Percentiles rank a stretch among this genome's conserved stretches.
phyloP scores from a whole-genome alignment of 179 eudicot species.

The Gypsophila paniculata region DNA sequence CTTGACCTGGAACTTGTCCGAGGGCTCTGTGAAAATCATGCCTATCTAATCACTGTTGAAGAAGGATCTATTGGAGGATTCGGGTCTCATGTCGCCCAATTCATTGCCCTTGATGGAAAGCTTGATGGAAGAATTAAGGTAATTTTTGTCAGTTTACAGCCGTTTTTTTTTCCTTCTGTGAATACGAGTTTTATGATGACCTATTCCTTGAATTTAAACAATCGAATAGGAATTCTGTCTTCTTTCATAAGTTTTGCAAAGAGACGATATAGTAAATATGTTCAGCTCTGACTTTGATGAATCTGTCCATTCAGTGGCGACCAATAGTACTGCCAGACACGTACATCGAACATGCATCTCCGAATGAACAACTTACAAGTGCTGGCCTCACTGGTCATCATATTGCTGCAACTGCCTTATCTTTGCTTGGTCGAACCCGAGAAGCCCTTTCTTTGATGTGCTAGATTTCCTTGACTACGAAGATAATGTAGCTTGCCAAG shows the following conservation, averaged over 20 bases:
- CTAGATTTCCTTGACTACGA: conserved; percentile 24
- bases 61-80: conserved; percentile 92
- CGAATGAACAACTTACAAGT: conserved; percentile 58
- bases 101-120: conserved; percentile 76
- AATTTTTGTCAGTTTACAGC: conserved; percentile 5
- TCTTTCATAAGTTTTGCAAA: no score
- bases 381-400: conserved; percentile 84
- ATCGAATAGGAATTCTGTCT: background rate
- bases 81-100: conserved; percentile 88
- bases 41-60: conserved; percentile 75
- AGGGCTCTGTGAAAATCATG: conserved; percentile 62
- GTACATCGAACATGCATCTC: conserved; percentile 72
- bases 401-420: conserved; percentile 82
- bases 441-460: conserved; percentile 85
- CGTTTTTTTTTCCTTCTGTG: background rate
- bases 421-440: conserved; percentile 76
- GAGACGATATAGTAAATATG: no score
- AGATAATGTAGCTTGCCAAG: background rate
- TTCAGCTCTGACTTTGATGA: background rate
- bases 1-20: conserved; percentile 75
- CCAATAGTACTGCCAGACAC: conserved; percentile 79
- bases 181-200: background rate
- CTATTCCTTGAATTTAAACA: background rate
- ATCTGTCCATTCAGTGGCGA: conserved; percentile 58
- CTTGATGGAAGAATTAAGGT: conserved; percentile 86